These are phyloP conservation scores for Psilocybe subaeruginosa DNA, from an alignment of 768 basidiomycete genomes.

Conservation along the genomic window DNA sequence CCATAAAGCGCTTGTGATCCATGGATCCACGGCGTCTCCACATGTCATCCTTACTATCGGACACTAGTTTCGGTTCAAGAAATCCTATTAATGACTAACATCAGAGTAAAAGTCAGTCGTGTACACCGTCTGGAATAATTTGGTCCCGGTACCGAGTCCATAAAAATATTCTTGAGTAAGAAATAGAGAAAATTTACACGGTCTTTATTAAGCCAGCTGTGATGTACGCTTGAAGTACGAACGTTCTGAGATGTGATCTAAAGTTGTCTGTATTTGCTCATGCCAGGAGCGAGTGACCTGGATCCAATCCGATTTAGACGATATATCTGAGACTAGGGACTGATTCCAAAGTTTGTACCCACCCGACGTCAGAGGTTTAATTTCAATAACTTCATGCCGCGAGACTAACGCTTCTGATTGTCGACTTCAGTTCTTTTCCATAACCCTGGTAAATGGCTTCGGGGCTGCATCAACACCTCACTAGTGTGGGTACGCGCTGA, in stretches of 20 bases:
- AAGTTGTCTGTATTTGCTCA: not conserved
- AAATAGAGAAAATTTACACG: not conserved
- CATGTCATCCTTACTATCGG: not conserved
- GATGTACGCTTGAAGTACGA: not conserved
- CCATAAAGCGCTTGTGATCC: not conserved
- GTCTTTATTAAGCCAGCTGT: not conserved
- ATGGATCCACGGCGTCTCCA: not conserved
- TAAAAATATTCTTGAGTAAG: not conserved
- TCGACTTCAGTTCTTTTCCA: not conserved
- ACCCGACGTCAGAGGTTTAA: not conserved
- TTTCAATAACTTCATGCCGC: not conserved
- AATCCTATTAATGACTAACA: not conserved
- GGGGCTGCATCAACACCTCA: not conserved
- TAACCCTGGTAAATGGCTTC: not conserved
- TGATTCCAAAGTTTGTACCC: not conserved
- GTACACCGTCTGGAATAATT: not conserved
- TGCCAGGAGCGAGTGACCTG: not conserved
- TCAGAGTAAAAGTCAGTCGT: not conserved
- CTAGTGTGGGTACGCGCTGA: not conserved
- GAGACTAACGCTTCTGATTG: not conserved
- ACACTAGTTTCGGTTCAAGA: not conserved
- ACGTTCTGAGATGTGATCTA: not conserved
- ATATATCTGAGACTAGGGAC: not conserved
- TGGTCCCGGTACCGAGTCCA: not conserved
- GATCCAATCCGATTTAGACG: not conserved